These are phyloP conservation scores for Spinellus fusiger DNA, from an alignment of 192 early-diverging fungal genomes.

Conservation along the genomic window DNA sequence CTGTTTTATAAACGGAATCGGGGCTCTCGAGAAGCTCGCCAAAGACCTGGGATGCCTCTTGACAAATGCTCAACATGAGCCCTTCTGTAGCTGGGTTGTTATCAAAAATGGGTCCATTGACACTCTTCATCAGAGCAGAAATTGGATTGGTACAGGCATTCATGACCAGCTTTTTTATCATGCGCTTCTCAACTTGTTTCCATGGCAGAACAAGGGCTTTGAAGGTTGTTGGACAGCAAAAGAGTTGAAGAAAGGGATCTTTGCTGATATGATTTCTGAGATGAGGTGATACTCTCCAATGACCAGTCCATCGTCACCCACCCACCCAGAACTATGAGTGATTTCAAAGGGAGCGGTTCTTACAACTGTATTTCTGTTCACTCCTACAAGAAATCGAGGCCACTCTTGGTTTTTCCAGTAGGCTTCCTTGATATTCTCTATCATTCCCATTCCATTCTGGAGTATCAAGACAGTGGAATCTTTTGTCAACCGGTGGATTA, in stretches of 20 bases:
- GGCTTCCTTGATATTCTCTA: slow-evolving; percentile 33
- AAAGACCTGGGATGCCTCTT: slow-evolving; percentile 21
- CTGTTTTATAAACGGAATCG: slow-evolving; percentile 33
- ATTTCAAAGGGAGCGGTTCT: slow-evolving; percentile 18
- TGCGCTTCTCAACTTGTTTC: slow-evolving; percentile 35
- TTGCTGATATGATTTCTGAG: neutral
- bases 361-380: slow-evolving; percentile 21
- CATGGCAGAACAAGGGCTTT: slow-evolving; percentile 28
- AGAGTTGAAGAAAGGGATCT: too few relatives aligned
- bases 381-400: slow-evolving; percentile 10
- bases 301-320: neutral
- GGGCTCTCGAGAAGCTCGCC: slow-evolving; percentile 32
- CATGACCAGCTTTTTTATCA: slow-evolving; percentile 54
- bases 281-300: neutral
- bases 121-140: slow-evolving; percentile 47
- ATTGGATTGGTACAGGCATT: slow-evolving; percentile 65
- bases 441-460: slow-evolving; percentile 59
- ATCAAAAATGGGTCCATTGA: slow-evolving; percentile 42
- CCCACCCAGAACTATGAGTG: slow-evolving; percentile 15
- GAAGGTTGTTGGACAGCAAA: too few relatives aligned
- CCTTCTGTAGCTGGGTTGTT: neutral
- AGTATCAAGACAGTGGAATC: slow-evolving; percentile 47
- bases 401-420: neutral
- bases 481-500: slow-evolving; percentile 35
- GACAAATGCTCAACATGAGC: slow-evolving; percentile 13